Conservation (phyloP, 2,329 filamentous ascomycete genomes). For the Penicillium digitatum region DNA sequence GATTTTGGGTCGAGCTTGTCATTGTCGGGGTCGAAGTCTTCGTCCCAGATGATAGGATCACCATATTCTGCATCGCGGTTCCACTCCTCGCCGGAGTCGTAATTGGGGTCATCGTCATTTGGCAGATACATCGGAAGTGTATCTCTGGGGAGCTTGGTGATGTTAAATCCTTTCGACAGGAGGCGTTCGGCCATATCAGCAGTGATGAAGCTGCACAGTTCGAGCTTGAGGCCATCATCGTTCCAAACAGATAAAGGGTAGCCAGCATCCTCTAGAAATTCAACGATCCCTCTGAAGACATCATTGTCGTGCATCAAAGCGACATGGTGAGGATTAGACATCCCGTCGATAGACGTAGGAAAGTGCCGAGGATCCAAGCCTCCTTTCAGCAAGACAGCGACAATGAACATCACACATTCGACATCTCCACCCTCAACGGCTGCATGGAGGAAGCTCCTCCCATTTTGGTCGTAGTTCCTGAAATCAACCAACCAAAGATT, state of each 20-base stretch:
- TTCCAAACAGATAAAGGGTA: slow-evolving; percentile 2
- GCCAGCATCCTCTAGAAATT: background rate
- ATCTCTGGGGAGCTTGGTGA: slow-evolving; percentile 1
- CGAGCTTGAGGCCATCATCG: slow-evolving; percentile 1
- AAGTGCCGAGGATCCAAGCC: background rate
- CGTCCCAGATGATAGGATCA: background rate
- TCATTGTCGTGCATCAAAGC: background rate
- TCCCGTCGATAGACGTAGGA: background rate
- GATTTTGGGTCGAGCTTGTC: background rate
- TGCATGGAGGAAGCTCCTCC: background rate
- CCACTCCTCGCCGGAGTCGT: background rate
- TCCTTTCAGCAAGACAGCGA: background rate
- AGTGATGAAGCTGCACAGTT: slow-evolving; percentile 1
- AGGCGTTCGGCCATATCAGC: background rate
- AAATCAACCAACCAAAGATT: background rate
- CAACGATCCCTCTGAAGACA: background rate
- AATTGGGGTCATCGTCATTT: background rate
- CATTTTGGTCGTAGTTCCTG: background rate
- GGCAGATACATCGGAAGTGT: slow-evolving; percentile 1
- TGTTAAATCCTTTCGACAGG: slow-evolving; percentile 2
- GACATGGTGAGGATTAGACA: slow-evolving; percentile 5
- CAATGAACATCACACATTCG: background rate
- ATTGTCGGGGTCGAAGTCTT: background rate
- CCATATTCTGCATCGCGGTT: background rate
- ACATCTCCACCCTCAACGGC: background rate